phyloP scores from a whole-genome alignment of 768 basidiomycete genomes.

The Xerocomus potaroensis region DNA sequence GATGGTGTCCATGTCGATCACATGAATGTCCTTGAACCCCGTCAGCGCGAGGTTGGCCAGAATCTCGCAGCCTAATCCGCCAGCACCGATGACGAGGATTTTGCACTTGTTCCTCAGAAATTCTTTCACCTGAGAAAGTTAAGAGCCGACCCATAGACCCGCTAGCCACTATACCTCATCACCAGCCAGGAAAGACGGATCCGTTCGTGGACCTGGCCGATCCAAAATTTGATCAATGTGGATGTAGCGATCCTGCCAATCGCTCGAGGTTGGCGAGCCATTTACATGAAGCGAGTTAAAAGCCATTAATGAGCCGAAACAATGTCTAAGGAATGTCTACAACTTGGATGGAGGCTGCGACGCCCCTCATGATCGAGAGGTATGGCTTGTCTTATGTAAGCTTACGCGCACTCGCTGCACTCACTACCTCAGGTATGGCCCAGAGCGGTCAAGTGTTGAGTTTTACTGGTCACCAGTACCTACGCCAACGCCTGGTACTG shows the following conservation, averaged over 20 bases:
- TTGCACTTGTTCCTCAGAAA: conserved; percentile 84
- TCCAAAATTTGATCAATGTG: conserved; percentile 87
- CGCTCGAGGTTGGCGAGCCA: conserved; percentile 33
- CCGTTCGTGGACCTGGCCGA: conserved; percentile 84
- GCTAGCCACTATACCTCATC: conserved; percentile 53
- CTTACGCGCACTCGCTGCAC: neutral
- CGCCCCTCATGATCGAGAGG: neutral
- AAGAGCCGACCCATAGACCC: neutral
- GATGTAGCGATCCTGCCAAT: conserved; percentile 65
- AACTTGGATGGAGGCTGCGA: neutral
- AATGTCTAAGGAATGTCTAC: conserved; percentile 15
- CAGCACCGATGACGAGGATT: conserved; percentile 96
- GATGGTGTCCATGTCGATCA: conserved; percentile 99
- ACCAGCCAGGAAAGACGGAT: conserved; percentile 77
- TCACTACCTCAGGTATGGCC: conserved; percentile 34
- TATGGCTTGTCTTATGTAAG: conserved; percentile 25
- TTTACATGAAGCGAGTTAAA: conserved; percentile 27
- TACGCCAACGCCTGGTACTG: conserved; percentile 83
- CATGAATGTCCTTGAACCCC: conserved; percentile 98
- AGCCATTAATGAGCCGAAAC: conserved; percentile 20
- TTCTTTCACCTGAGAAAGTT: conserved; percentile 63
- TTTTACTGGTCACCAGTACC: conserved; percentile 77
- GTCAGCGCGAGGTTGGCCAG: conserved; percentile 92
- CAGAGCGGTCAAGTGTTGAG: conserved; percentile 41
- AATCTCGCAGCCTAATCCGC: conserved; percentile 96